phyloP scores from a whole-genome alignment of 345 rosid genomes.

The Conringia planisiliqua region DNA sequence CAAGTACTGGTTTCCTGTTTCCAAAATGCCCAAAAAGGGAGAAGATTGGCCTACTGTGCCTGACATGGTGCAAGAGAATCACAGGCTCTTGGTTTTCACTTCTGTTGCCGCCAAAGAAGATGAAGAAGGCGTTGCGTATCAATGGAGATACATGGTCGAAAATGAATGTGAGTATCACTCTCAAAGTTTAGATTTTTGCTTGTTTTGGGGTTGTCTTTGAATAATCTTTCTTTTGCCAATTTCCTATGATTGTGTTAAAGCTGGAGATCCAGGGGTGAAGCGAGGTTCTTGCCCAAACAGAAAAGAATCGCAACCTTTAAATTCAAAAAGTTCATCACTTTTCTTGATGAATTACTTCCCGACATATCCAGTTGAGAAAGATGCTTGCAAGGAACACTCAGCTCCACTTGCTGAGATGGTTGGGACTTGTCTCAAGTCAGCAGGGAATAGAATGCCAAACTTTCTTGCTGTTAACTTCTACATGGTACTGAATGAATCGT shows the following conservation, averaged over 20 bases:
- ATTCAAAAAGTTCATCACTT: constrained; percentile 71
- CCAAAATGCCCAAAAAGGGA: constrained; percentile 89
- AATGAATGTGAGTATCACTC: constrained; percentile 57
- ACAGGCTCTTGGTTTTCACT: constrained; percentile 85
- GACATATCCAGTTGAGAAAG: constrained; percentile 67
- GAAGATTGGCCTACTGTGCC: constrained; percentile 95
- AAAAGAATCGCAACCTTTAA: constrained; percentile 72
- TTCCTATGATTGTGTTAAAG: constrained; percentile 42
- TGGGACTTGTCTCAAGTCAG: constrained; percentile 79
- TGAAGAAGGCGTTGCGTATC: constrained; percentile 95
- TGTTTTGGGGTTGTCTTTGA: not conserved
- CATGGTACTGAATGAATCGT: constrained; percentile 55
- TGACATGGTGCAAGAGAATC: constrained; percentile 83
- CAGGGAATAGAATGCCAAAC: constrained; percentile 79
- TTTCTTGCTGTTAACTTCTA: constrained; percentile 93
- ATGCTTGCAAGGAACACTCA: constrained; percentile 95
- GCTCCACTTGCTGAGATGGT: constrained; percentile 80
- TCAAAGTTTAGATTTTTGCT: not conserved
- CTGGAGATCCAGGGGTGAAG: constrained; percentile 95
- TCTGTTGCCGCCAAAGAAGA: constrained; percentile 91
- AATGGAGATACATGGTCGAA: constrained; percentile 92
- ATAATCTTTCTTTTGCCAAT: not conserved
- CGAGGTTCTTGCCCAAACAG: constrained; percentile 84
- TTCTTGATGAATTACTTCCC: constrained; percentile 91
- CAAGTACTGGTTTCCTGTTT: constrained; percentile 81